Evolutionary conservation across 352 stramenopile genomes (phyloP), one percentile per base, ranked within the genome.

Genomic region (Lagenidium giganteum): DNA sequence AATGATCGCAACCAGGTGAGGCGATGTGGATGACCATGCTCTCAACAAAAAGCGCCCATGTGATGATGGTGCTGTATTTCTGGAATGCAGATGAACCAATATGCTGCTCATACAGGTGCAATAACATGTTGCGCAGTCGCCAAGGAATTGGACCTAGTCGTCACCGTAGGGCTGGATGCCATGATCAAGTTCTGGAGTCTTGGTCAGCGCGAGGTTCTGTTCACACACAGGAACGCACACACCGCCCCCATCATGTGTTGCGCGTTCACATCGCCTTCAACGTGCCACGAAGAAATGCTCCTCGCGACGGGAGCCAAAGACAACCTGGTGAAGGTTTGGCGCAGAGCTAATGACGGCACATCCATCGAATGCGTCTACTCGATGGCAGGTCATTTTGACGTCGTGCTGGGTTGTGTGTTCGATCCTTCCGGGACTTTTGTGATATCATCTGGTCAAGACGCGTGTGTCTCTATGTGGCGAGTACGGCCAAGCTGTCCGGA

Each of bases 271-370:
- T 61, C 48, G 1, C 40, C 57, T 8, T 56, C 42, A 0, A 65
- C 58, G 1, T 60, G 47, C 12, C 32, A 61, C 37, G 27, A 53
- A 2, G 51, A 77, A 2, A 58, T 75, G 25, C 26, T 83, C 4
- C 41, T 84, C 11, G 69, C 70, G 4, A 87, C 71, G 13, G 68
- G 68, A 20, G 74, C 51, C 7, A 72, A 68, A 16, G 74, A 83
- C 50, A 84, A 84, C 20, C 39, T 81, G n/a, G 62, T 84, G 20
- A 87, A 84, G 44, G 54, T 87, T 0, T 84, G 74, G 74, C 45
- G 57, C 1, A 11, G 31, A 1, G 14, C 27, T 1, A 11, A 28
- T 6, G n/a, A n/a, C n/a, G n/a, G n/a, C n/a, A n/a, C 23, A 9
- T 32, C 45, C 25, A 34, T 59, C 0, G 57, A 83, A 32, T 78